Base-by-base conservation (phyloP, 345 rosid species). In the Salix purpurea region DNA sequence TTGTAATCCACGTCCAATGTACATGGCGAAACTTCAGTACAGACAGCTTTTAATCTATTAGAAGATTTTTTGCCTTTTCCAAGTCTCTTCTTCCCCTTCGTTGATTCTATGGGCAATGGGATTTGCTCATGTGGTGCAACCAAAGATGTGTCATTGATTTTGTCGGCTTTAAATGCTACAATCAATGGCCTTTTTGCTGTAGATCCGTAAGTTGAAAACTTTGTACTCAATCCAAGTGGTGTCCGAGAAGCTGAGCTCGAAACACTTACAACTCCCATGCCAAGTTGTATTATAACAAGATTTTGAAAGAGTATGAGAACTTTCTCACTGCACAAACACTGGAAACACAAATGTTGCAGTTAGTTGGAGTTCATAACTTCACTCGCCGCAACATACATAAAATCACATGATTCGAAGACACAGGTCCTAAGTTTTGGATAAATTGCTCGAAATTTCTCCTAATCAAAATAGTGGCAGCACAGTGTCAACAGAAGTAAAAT, bases 251-350 rank as follows among this genome's bases (percentile, higher is more conserved):
- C 93, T 72, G 99, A 88, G 84, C 93, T 95, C 78, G 98, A 91
- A 71, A 92, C 78, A 71, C 88, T 86, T 71, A 95, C 89, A 80
- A 91, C 94, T 90, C 93, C 99, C 99, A 95, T 95, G 61, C 83
- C 91, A 76, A 86, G 68, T 67, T 23, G 26, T 71, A 26, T 60
- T 70, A 1, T 15, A 14, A 28, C 40, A 50, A 74, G 68, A 46
- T 5, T 12, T 18, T 40, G 68, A 7, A 16, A n/a, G 26, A n/a
- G 26, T 7, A 50, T 16, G 15, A 32, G 39, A 66, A 12, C 61
- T 65, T 80, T 61, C 80, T 16, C 67, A 44, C 79, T 34, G 52
- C 65, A 64, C 54, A 81, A 54, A 83, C 73, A 73, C 84, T 83
- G 76, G 79, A 81, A 80, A 54, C 71, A 75, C 24, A 66, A 6